Conservation (phyloP, 441 rosid species). For the Pelargonium australe region DNA sequence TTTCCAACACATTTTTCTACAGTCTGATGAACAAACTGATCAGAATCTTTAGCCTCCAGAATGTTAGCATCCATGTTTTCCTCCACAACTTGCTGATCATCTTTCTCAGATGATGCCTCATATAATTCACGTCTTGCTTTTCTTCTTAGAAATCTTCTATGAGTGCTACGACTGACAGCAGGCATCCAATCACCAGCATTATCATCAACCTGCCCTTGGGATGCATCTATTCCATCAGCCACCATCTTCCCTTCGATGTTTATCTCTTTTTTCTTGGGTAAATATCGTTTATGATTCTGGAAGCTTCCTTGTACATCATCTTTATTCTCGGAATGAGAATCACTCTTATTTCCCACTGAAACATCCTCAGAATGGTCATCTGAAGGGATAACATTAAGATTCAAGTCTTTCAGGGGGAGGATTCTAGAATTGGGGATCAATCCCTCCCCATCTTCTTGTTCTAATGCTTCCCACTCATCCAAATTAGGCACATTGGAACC, state of each 20-base stretch:
- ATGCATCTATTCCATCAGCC: conserved; percentile 79
- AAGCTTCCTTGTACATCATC: conserved; percentile 39
- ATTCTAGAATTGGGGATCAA: conserved; percentile 46
- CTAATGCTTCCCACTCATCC: conserved; percentile 90
- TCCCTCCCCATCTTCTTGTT: conserved; percentile 42
- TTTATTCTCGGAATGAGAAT: conserved; percentile 36
- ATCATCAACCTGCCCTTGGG: conserved; percentile 56
- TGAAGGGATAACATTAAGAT: conserved; percentile 37
- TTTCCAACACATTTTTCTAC: conserved; percentile 26
- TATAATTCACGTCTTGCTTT: conserved; percentile 53
- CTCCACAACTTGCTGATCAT: conserved; percentile 46
- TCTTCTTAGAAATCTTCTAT: conserved; percentile 69
- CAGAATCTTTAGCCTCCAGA: conserved; percentile 19
- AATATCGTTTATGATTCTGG: conserved; percentile 39
- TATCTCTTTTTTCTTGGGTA: conserved; percentile 49
- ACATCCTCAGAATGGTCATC: conserved; percentile 44
- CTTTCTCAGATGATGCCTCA: conserved; percentile 49
- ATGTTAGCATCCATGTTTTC: conserved; percentile 24
- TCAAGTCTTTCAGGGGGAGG: conserved; percentile 73
- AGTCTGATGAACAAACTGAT: conserved; percentile 18
- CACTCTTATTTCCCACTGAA: conserved; percentile 33
- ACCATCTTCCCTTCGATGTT: conserved; percentile 76
- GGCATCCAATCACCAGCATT: conserved; percentile 70
- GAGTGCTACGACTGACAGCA: conserved; percentile 86
- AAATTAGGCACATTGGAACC: conserved; percentile 85